Base-by-base conservation (phyloP, 768 basidiomycete genomes). In the Kwoniella mangroviensis region DNA sequence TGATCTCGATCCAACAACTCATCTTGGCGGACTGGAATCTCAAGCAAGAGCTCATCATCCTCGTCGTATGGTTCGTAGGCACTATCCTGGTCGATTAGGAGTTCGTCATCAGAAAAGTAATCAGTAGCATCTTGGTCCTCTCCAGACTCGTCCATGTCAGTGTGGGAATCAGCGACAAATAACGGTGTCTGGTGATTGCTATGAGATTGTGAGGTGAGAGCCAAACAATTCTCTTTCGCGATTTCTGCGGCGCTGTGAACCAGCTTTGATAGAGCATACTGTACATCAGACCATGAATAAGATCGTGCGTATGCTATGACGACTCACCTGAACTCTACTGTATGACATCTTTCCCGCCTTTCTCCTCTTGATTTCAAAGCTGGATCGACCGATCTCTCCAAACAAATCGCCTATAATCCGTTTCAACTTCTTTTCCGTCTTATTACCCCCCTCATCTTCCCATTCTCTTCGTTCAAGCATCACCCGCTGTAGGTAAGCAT, bases 331-430 rank as follows among this genome's bases (percentile, higher is more conserved):
- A 9, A 76, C 65, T 22, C 55, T 63, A 17, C 28, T 63, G 19
- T 63, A 65, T 1, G 65, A 67, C 65, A 76, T 64, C 28, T 57
- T 70, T 6, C 76, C 65, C 1, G 58, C 45, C 28, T 65, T 64
- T 24, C 51, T 53, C 55, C 73, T 70, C 2, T 52, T 21, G 17
- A 24, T 17, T 19, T 69, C 62, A 55, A 71, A 77, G 17, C 21
- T 71, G 3, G 42, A 60, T 57, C 67, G 57, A 19, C 76, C 76
- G 3, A 77, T 67, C 41, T 55, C 66, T 11, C 71, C 73, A 15
- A 73, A 12, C 26, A 72, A 69, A 34, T 77, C 69, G 0, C 66
- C 68, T 0, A 77, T 26, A 12, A 73, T 26, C 24, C 70, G 40
- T 9, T 34, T 28, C 19, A 77, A 7, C 15, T 54, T 49, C 53